phyloP scores from a whole-genome alignment of 257 asterid species.

The Euphrasia confusa region DNA sequence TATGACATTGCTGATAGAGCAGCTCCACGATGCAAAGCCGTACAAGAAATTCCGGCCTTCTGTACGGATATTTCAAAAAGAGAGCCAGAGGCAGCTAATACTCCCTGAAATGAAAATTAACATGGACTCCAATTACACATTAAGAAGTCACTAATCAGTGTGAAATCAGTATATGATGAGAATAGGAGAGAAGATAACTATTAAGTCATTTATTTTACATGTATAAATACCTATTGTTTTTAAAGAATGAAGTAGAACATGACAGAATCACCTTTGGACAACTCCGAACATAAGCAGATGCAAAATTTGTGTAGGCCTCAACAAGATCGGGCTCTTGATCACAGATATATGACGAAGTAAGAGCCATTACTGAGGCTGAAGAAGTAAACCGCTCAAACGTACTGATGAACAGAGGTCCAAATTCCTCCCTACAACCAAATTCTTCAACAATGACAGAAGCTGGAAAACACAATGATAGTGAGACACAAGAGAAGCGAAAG shows the following conservation, averaged over 20 bases:
- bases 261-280: conserved; percentile 57
- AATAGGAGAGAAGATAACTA: conserved; percentile 5
- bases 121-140: conserved; percentile 7
- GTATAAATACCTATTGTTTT: background rate
- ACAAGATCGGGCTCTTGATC: conserved; percentile 96
- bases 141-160: conserved; percentile 2
- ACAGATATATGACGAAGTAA: conserved; percentile 84
- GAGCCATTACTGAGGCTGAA: conserved; percentile 71
- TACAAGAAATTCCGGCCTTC: conserved; percentile 86
- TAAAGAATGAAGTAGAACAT: conserved; percentile 21
- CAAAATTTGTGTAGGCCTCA: conserved; percentile 78
- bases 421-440: conserved; percentile 72
- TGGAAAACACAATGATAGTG: conserved; percentile 38
- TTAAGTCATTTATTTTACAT: background rate
- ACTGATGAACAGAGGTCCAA: conserved; percentile 64
- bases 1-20: conserved; percentile 87
- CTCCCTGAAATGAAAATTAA: conserved; percentile 51
- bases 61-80: conserved; percentile 74
- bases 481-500: conserved; percentile 18
- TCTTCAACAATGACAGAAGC: conserved; percentile 78
- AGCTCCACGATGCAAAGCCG: conserved; percentile 95
- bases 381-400: conserved; percentile 68
- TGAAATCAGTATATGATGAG: conserved; percentile 8
- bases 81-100: conserved; percentile 69
- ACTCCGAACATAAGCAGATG: conserved; percentile 65